A percentile compares a stretch with the other conserved stretches of the same genome.
Conservation (phyloP, 1,284 basidiomycete species). For the Cutaneotrichosporon cutaneum region DNA sequence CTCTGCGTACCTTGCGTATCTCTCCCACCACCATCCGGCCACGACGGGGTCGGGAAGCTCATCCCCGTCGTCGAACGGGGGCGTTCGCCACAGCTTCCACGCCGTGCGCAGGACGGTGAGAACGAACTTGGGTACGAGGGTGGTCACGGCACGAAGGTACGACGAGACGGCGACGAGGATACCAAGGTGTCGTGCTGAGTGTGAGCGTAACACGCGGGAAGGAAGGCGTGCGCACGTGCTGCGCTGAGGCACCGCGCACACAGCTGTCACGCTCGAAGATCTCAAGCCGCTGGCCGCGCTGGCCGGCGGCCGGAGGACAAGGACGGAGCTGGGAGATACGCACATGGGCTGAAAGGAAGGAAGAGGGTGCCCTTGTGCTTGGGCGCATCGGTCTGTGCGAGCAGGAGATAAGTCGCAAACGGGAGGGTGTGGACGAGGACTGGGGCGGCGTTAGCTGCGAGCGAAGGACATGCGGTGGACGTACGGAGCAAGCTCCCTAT, state of each 20-base stretch:
- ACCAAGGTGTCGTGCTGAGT: conserved; percentile 23
- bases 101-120: conserved; percentile 12
- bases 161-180: conserved; percentile 23
- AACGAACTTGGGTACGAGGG: conserved; percentile 10
- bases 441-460: conserved; percentile 14
- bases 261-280: neutral
- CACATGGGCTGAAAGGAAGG: conserved; percentile 33
- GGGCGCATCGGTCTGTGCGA: conserved; percentile 33
- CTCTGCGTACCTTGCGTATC: conserved; percentile 16
- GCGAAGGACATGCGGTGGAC: neutral
- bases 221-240: neutral
- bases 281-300: neutral
- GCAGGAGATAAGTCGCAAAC: conserved; percentile 29
- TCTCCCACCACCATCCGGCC: conserved; percentile 18
- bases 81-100: conserved; percentile 14
- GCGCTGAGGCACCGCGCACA: no score
- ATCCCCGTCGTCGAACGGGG: conserved; percentile 4
- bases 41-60: neutral
- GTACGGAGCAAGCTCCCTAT: conserved; percentile 23
- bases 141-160: conserved; percentile 17
- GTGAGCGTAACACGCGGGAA: conserved; percentile 1
- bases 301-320: neutral
- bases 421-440: conserved; percentile 33
- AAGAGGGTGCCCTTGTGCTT: conserved; percentile 26
- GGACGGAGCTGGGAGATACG: conserved; percentile 9